A percentile compares a stretch with the other conserved stretches of the same genome.
phyloP scores from a whole-genome alignment of 2,329 filamentous ascomycete species.

The Aspergillus pseudotamarii region DNA sequence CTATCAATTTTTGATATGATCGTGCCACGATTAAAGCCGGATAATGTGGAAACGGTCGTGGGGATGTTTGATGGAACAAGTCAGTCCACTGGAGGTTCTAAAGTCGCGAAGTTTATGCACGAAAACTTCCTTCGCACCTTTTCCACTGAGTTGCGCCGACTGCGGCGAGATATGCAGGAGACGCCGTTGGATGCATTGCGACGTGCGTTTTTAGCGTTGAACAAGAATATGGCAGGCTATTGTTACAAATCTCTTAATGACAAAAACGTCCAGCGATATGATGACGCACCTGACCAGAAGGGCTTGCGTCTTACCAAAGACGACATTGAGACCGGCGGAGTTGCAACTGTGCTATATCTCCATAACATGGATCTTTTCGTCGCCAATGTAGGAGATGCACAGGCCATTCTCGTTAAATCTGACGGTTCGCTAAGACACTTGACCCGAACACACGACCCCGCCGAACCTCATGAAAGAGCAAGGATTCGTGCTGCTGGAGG shows the following conservation, averaged over 20 bases:
- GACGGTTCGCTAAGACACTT: constrained; percentile 82
- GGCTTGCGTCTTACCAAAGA: constrained; percentile 73
- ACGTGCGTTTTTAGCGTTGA: constrained; percentile 82
- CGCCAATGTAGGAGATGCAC: constrained; percentile 92
- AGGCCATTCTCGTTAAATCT: constrained; percentile 91
- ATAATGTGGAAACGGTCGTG: constrained; percentile 84
- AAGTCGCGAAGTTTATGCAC: constrained; percentile 94
- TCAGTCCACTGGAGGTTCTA: constrained; percentile 86
- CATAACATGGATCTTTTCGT: constrained; percentile 89
- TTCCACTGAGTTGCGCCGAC: constrained; percentile 73
- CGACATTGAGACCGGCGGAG: constrained; percentile 85
- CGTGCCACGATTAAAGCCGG: constrained; percentile 85
- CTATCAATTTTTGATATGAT: constrained; percentile 95
- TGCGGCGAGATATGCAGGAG: constrained; percentile 70
- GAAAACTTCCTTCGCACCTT: constrained; percentile 93
- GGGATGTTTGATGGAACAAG: constrained; percentile 96
- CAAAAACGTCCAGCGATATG: constrained; percentile 58
- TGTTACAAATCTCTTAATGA: constrained; percentile 80
- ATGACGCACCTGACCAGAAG: constrained; percentile 71
- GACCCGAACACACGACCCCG: constrained; percentile 90
- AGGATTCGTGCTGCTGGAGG: constrained; percentile 93
- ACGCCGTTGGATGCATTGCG: constrained; percentile 80
- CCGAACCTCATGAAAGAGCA: constrained; percentile 78
- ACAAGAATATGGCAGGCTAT: constrained; percentile 83
- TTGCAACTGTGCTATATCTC: constrained; percentile 88